Evolutionary conservation across 371 early-diverging fungal species (phyloP), one percentile per base, ranked within the genome.

Genomic region (Mucor plumbeus): DNA sequence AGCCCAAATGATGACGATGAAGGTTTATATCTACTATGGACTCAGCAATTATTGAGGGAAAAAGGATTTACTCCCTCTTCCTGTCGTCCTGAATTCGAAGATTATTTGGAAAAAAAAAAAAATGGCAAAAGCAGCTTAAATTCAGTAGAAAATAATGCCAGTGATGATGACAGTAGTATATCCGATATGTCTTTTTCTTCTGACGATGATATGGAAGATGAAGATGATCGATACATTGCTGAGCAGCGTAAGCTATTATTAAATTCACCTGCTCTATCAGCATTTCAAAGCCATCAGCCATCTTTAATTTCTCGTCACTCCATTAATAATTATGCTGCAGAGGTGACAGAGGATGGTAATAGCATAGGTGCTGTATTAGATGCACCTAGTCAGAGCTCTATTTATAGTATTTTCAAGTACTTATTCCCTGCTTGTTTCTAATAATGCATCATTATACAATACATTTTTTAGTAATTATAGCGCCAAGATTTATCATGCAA

Each of bases 1-100:
- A 44, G 67, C n/a, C 35, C 60, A 40, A 57, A 73, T 59, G 75
- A 77, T 35, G 58, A 76, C 39, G 75, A 80, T 41, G 77, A 77
- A 44, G 73, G 80, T 1, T 54, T 80, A 8, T 80, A 80, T 67
- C 43, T 80, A 21, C 55, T 71, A 40, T 80, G 75, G 75, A 80
- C 77, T 13, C 73, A 80, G 33, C 73, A 77, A 62, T n/a, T 80
- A 14, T 34, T 80, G 19, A 69, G 71, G 34, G 74, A 79, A 60
- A 67, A 65, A 62, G 79, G 74, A 1, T 72, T 72, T 55, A 58
- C 59, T 3, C 73, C 74, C n/a, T 41, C 63, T 3, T 59, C 72
- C 1, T 72, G 70, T 43, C 62, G 61, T 11, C 61, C 36, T 6
- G 50, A 61, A 5, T 48, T 58, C 19, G 68, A 74, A 17, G 59